Conservation (phyloP, 495 filamentous ascomycete genomes). For the Haplographium delicatum region DNA sequence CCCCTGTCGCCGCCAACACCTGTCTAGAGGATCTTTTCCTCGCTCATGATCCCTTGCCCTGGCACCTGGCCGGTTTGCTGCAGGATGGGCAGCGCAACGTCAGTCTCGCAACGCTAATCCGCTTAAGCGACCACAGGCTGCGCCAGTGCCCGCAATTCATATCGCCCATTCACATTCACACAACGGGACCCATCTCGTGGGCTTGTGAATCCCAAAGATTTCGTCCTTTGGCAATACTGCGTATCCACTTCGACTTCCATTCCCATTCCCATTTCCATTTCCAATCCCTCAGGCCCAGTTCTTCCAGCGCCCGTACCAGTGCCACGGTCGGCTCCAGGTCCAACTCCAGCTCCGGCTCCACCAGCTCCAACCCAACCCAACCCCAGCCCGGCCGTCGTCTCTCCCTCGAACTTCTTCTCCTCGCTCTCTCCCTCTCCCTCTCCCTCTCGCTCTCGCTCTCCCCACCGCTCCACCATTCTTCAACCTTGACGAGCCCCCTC, state of each 20-base stretch:
- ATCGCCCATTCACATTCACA: neutral
- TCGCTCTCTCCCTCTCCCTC: no score
- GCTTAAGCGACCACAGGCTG: conserved; percentile 2
- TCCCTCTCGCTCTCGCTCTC: neutral
- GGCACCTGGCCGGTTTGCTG: conserved; percentile 8
- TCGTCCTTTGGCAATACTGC: conserved; percentile 1
- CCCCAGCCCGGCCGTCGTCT: neutral
- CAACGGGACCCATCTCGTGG: conserved; percentile 15
- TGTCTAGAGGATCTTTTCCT: neutral
- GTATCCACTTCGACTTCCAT: neutral
- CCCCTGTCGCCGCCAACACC: conserved; percentile 1
- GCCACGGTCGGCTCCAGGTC: neutral
- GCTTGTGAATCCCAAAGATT: conserved; percentile 16
- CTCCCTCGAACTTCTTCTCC: neutral
- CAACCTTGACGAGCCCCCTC: neutral
- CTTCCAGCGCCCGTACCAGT: neutral
- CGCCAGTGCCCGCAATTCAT: neutral
- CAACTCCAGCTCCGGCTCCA: neutral
- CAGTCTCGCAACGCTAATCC: conserved; percentile 9
- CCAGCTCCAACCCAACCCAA: no score
- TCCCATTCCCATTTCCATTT: no score
- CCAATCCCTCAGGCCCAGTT: neutral
- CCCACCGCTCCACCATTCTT: neutral
- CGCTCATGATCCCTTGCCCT: conserved; percentile 8
- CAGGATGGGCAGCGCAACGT: conserved; percentile 12